A percentile compares a stretch with the other conserved stretches of the same genome.
Evolutionary conservation across 2,329 filamentous ascomycete species (phyloP).

Genomic region (Penicillium sp.): DNA sequence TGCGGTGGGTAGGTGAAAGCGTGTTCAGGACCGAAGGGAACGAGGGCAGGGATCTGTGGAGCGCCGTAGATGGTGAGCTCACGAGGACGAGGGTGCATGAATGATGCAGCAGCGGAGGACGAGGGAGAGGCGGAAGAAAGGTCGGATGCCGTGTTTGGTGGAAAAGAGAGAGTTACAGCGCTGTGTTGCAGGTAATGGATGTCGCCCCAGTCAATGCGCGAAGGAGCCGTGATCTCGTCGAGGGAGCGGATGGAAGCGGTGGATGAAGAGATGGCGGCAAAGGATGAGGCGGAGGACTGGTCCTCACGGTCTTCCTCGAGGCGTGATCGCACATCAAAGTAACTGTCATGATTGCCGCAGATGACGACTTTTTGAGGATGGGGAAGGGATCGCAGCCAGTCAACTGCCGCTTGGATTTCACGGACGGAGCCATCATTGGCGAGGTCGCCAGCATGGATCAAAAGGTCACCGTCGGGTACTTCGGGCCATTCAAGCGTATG

Average conservation of each 20-base stretch:
- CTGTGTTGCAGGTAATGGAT: constrained; percentile 72
- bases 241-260: constrained; percentile 34
- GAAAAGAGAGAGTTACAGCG: constrained; percentile 57
- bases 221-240: constrained; percentile 40
- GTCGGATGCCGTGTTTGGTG: constrained; percentile 18
- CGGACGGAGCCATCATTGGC: constrained; percentile 64
- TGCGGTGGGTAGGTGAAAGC: constrained; percentile 69
- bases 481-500: constrained; percentile 54
- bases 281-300: constrained; percentile 11
- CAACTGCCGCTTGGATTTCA: constrained; percentile 73
- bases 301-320: constrained; percentile 48
- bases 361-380: constrained; percentile 77
- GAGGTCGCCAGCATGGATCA: constrained; percentile 87
- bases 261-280: constrained; percentile 29
- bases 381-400: constrained; percentile 71
- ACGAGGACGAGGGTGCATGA: constrained; percentile 52
- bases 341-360: constrained; percentile 83
- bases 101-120: constrained; percentile 32
- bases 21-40: constrained; percentile 64
- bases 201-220: constrained; percentile 57
- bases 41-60: constrained; percentile 63
- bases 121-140: constrained; percentile 29
- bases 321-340: constrained; percentile 65
- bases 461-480: constrained; percentile 66
- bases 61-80: constrained; percentile 70